Evolutionary conservation across 257 asterid genomes (phyloP).

Genomic region (Solanum rostratum): DNA sequence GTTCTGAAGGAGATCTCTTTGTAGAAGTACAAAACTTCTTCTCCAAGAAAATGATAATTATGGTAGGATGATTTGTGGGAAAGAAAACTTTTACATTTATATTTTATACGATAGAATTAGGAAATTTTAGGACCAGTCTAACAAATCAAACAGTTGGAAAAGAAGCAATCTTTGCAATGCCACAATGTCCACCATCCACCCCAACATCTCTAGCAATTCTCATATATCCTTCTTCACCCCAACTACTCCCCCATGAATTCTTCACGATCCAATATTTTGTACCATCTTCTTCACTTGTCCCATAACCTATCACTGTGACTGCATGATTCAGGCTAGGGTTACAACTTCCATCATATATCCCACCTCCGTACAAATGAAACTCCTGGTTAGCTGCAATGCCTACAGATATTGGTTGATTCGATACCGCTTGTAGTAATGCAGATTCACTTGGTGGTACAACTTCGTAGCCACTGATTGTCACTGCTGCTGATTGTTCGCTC

Average conservation of each 20-base stretch:
- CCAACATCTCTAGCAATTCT: background rate
- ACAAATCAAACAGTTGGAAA: background rate
- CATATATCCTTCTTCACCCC: conserved; percentile 4
- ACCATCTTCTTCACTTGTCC: background rate
- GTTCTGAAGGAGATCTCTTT: too few species aligned
- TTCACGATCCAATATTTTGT: background rate
- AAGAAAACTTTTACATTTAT: too few species aligned
- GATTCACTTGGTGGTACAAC: background rate
- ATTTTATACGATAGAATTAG: too few species aligned
- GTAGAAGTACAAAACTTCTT: too few species aligned
- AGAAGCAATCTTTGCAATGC: background rate
- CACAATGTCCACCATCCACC: background rate
- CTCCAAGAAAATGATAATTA: too few species aligned
- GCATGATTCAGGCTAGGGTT: background rate
- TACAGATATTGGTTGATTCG: background rate
- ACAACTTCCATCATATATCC: background rate
- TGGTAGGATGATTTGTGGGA: too few species aligned
- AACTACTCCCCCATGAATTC: background rate
- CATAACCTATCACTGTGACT: background rate
- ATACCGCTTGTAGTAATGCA: background rate
- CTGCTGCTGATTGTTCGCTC: background rate
- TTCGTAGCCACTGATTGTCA: background rate
- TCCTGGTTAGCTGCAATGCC: background rate
- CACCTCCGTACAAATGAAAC: background rate
- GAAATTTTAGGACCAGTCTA: too few species aligned